Base-by-base conservation (phyloP, 176 grass and related monocot species). In the Cenchrus purpureus region DNA sequence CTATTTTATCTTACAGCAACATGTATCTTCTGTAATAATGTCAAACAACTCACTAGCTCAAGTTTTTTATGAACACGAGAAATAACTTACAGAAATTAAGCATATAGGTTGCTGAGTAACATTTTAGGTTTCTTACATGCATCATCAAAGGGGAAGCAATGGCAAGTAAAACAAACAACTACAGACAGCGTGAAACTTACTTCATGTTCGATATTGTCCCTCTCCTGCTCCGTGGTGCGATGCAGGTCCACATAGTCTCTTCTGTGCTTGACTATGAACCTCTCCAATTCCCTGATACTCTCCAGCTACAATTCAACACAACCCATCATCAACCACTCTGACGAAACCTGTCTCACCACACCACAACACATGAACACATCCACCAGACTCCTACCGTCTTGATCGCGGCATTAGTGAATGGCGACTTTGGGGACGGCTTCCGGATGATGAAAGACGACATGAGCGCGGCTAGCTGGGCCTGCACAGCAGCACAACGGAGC, bases 171-270 rank as follows among this genome's bases (percentile, higher is more conserved):
- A 74, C 10, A 15, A 53, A 4, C 52, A 69, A 65, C 2, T 0
- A 45, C 44, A 54, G 8, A 28, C 1, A 14, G 6, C 3, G 17
- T 62, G 31, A 29, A 84, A 89, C 85, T 89, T 77, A 95, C 93
- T 90, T 99, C 97, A 79, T 99, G 93, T 80, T 99, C 97, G 88
- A 99, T 99, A 67, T 73, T 96, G 79, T 99, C 93, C 89, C 93
- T 91, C 83, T 96, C 93, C 83, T 94, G 97, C 58, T 99, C 93
- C 6, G 97, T 99, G 13, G 86, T 95, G 87, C 93, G 91, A 87
- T 89, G 89, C 84, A 94, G 85, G 78, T 99, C 93, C 54, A 92
- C 89, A 63, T 99, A 99, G 82, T 94, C 97, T 76, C 93, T 96
- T 66, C 86, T 87, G 52, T 96, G 93, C 86, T 96, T 96, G 62